phyloP scores from a whole-genome alignment of 129 eudicot species.

The Kitagawia praeruptora region DNA sequence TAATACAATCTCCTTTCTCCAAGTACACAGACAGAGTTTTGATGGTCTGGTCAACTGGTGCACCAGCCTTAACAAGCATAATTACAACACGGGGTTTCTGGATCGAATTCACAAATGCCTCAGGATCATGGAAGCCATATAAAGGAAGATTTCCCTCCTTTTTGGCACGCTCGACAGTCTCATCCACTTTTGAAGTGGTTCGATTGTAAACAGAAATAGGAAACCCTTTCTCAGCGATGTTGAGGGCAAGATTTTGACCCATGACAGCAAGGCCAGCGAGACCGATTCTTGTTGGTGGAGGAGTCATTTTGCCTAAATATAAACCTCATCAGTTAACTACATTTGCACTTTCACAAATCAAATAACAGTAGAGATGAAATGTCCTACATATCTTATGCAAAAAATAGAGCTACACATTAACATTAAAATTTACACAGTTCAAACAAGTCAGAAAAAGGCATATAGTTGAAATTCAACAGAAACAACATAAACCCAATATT shows the following conservation, averaged over 20 bases:
- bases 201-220: slow-evolving; percentile 68
- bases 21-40: slow-evolving; percentile 54
- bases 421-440: background rate
- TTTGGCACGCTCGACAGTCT: slow-evolving; percentile 56
- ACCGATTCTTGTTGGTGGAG: slow-evolving; percentile 57
- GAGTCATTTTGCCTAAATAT: slow-evolving; percentile 36
- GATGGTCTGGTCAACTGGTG: slow-evolving; percentile 67
- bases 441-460: background rate
- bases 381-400: background rate
- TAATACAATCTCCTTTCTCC: slow-evolving; percentile 64
- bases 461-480: no score
- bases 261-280: slow-evolving; percentile 84
- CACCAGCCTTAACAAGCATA: slow-evolving; percentile 71
- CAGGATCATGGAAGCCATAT: slow-evolving; percentile 59
- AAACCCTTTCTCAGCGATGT: slow-evolving; percentile 78
- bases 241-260: slow-evolving; percentile 84
- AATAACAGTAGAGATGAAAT: background rate
- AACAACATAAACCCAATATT: background rate
- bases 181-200: slow-evolving; percentile 62
- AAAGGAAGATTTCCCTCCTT: slow-evolving; percentile 59
- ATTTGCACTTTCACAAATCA: background rate
- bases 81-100: slow-evolving; percentile 70
- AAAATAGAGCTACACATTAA: background rate
- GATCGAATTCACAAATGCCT: slow-evolving; percentile 48
- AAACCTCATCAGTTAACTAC: background rate